Base-by-base conservation (phyloP, 441 rosid species). In the Manihot esculenta region DNA sequence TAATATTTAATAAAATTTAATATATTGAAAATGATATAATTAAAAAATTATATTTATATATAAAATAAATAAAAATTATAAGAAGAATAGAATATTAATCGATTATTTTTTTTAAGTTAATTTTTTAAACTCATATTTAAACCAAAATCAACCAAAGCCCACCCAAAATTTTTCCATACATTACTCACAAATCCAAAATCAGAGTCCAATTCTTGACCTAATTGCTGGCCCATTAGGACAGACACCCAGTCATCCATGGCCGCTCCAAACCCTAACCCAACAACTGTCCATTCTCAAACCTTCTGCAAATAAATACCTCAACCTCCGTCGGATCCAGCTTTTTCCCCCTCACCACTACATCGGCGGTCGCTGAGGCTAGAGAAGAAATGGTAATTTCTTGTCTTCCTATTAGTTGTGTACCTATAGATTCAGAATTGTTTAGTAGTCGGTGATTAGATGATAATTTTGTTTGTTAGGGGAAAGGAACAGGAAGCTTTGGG, bases 401-500 rank as follows among this genome's bases (percentile, higher is more conserved):
- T 15, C 14, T 47, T 47, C 26, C 30, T 51, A n/a, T 12, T 38
- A 21, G 2, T 17, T 41, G 13, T 20, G 1, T 41, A 18, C 6
- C 0, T 21, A 10, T 11, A 21, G 7, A 17, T 30, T 8, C 13
- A 10, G 24, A 15, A 21, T n/a, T 27, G 8, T 15, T 35, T 67
- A 30, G 6, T 7, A 30, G 5, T 50, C 3, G 15, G 41, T 45
- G 21, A 35, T 21, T 44, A 53, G 48, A 12, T 66, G 64, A 14
- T 0, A 15, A 45, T 58, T 35, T 59, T 12, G 41, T 24, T 69
- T 38, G 21, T n/a, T 44, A 77, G 97, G 95, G 96, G 38, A 92
- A 92, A 80, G 96, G 94, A 72, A 92, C 96, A 11, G 96, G 90
- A 61, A 89, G 96, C 75, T 92, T 92, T 55, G 96, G 97, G 58